Evolutionary conservation across 495 filamentous ascomycete genomes (phyloP).

Genomic region (Oleoguttula mirabilis): DNA sequence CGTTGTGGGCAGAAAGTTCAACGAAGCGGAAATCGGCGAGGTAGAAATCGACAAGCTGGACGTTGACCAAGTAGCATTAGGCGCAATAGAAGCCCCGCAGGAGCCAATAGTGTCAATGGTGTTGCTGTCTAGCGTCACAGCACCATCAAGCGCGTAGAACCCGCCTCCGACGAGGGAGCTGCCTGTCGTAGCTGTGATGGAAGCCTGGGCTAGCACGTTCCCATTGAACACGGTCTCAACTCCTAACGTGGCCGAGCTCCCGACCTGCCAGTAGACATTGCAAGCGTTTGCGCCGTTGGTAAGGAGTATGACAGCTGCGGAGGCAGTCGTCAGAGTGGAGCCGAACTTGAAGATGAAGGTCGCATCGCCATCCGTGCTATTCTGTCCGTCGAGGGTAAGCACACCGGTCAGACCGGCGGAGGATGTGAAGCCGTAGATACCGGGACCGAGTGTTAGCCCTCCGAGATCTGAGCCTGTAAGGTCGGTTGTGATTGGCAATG

Average conservation of each 20-base stretch:
- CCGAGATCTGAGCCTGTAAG: conserved; percentile 17
- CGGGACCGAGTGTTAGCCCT: conserved; percentile 10
- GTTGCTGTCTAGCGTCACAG: no score
- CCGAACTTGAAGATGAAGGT: conserved; percentile 13
- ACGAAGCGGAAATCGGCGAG: no score
- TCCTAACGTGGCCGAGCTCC: conserved; percentile 14
- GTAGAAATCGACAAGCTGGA: no score
- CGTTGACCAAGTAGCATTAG: no score
- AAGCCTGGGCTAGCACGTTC: no score
- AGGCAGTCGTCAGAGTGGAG: conserved; percentile 10
- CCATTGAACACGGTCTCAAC: no score
- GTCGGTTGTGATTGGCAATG: conserved; percentile 1
- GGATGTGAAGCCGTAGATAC: conserved; percentile 16
- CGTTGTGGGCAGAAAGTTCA: no score
- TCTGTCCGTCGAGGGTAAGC: conserved; percentile 8
- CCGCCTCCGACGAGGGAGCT: no score
- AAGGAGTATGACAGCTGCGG: conserved; percentile 5
- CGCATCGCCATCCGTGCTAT: conserved; percentile 4
- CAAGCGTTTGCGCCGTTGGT: conserved; percentile 12
- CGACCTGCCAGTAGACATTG: conserved; percentile 17
- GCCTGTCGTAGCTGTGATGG: no score
- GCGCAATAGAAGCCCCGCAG: no score
- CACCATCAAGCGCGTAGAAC: no score
- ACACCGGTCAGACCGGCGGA: conserved; percentile 10
- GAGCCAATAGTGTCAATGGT: no score